Conservation (phyloP, 306 rosid species). For the Adenanthera pavonina region DNA sequence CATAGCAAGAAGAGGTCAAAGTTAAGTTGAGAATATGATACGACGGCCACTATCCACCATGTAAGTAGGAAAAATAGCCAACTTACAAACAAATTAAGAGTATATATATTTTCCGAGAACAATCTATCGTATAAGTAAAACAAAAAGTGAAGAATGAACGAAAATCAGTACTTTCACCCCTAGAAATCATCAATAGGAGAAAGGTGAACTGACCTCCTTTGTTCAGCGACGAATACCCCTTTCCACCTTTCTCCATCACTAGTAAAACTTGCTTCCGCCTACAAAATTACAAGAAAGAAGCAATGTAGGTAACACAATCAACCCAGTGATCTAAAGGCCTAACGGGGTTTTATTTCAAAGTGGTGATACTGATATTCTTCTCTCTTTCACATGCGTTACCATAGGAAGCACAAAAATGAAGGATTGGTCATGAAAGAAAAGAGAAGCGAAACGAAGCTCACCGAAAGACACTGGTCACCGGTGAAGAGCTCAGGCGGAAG, state of each 20-base stretch:
- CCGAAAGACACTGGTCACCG: constrained; percentile 27
- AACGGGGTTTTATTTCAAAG: constrained; percentile 20
- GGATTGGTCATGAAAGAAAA: constrained; percentile 1
- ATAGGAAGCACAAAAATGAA: not conserved
- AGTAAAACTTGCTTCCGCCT: constrained; percentile 35
- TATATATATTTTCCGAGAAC: not conserved
- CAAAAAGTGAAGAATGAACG: not conserved
- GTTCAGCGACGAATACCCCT: constrained; percentile 50
- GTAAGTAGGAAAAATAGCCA: not conserved
- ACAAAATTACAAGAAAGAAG: constrained; percentile 32
- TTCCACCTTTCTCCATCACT: constrained; percentile 73
- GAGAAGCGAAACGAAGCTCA: not conserved
- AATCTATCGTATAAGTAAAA: not conserved
- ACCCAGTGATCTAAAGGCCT: constrained; percentile 21
- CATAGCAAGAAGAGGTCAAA: not conserved
- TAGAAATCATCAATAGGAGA: not conserved
- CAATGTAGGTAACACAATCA: constrained; percentile 39
- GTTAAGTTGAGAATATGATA: not conserved
- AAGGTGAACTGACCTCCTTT: constrained; percentile 44
- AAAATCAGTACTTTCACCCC: not conserved
- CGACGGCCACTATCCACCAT: not conserved
- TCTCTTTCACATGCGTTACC: not conserved
- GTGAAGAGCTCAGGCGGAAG: not conserved
- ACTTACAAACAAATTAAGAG: not conserved
- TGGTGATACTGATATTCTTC: not conserved